Evolutionary conservation across 768 basidiomycete genomes (phyloP).

Genomic region (Sarcomyxa edulis): DNA sequence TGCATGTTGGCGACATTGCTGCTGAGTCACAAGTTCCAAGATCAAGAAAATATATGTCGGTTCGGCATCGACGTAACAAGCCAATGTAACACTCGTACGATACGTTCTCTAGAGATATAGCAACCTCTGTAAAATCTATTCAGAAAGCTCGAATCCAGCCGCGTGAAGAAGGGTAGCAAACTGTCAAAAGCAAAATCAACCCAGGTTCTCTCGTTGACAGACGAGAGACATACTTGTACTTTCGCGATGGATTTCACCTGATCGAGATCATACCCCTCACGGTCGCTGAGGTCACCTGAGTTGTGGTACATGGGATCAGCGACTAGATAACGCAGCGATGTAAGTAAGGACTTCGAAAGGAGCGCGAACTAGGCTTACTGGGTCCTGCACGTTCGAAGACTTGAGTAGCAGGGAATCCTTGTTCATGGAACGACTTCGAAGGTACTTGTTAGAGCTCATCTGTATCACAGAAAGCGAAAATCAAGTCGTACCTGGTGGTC

Average conservation of each 20-base stretch:
- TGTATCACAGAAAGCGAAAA: not conserved
- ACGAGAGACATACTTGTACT: constrained; percentile 57
- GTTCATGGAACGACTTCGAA: constrained; percentile 67
- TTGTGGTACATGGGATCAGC: constrained; percentile 90
- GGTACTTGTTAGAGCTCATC: not conserved
- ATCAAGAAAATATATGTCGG: too few relatives aligned
- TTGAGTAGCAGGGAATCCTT: constrained; percentile 83
- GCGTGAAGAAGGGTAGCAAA: constrained; percentile 10
- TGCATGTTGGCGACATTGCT: too few relatives aligned
- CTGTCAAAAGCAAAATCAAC: not conserved
- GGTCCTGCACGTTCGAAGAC: constrained; percentile 85
- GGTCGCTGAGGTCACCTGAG: constrained; percentile 70
- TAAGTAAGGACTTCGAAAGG: not conserved
- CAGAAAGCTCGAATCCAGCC: constrained; percentile 6
- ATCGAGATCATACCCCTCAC: constrained; percentile 77
- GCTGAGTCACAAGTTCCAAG: too few relatives aligned
- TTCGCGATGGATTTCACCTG: constrained; percentile 83
- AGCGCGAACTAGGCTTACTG: constrained; percentile 31
- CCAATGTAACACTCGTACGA: too few relatives aligned
- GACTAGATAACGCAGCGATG: constrained; percentile 42
- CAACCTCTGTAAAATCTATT: too few relatives aligned
- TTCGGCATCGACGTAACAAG: too few relatives aligned
- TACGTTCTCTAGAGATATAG: too few relatives aligned
- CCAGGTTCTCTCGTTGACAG: not conserved
- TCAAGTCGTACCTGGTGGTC: constrained; percentile 66